phyloP scores from a whole-genome alignment of 139 green algal genomes.

The Ettlia oleoabundans region DNA sequence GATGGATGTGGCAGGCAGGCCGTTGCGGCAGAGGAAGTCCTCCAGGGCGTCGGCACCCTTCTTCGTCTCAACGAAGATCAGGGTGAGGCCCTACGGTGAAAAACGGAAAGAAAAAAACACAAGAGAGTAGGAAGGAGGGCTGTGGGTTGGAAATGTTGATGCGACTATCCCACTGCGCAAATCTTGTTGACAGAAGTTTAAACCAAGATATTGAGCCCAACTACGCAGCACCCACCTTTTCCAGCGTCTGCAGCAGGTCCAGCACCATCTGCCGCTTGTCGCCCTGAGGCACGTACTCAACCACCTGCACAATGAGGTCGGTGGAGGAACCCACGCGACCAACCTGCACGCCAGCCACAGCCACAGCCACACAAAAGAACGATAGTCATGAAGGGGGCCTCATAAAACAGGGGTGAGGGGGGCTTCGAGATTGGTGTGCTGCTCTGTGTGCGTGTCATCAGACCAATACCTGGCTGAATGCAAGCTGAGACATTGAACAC shows the following conservation, averaged over 20 bases:
- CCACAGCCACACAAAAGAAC: no score
- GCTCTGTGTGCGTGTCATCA: no score
- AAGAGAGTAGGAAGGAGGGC: no score
- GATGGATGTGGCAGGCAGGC: constrained; percentile 93
- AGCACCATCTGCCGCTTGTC: constrained; percentile 95
- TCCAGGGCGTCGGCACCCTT: constrained; percentile 95
- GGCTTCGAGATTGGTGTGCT: no score
- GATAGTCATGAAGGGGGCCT: no score
- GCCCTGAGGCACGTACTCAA: constrained; percentile 82
- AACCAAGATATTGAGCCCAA: background rate
- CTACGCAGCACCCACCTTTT: constrained; percentile 45
- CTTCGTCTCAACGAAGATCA: constrained; percentile 99
- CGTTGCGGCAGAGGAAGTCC: constrained; percentile 87
- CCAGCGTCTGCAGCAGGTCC: constrained; percentile 90
- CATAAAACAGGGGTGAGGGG: no score
- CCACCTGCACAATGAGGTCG: constrained; percentile 94
- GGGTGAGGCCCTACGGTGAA: constrained; percentile 79
- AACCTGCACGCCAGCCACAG: constrained; percentile 59
- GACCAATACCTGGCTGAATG: background rate
- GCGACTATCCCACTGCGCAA: no score
- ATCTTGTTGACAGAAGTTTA: background rate
- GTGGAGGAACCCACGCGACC: constrained; percentile 96
- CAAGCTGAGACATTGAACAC: background rate
- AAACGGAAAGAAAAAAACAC: background rate
- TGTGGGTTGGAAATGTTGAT: no score